A percentile compares a stretch with the other conserved stretches of the same genome.
phyloP scores from a whole-genome alignment of 305 asterid genomes.

The Fraxinus dipetala region DNA sequence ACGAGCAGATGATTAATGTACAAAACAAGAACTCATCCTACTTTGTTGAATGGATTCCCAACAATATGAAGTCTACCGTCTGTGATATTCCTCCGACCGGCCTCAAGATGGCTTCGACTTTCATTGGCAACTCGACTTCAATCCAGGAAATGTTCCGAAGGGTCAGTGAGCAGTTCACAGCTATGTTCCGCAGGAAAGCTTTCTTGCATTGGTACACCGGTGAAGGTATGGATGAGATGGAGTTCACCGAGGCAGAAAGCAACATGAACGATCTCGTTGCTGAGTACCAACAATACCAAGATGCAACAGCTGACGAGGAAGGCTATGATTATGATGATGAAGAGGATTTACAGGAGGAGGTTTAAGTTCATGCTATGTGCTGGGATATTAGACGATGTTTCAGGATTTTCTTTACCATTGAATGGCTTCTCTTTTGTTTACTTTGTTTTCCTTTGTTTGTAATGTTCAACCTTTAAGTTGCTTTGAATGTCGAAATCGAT shows the following conservation, averaged over 20 bases:
- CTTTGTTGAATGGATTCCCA: constrained; percentile 61
- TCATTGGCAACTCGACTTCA: constrained; percentile 58
- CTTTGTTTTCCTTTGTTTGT: not conserved
- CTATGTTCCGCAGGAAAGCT: constrained; percentile 65
- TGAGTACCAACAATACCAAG: constrained; percentile 61
- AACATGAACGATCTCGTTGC: constrained; percentile 66
- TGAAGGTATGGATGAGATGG: constrained; percentile 73
- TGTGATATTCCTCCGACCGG: constrained; percentile 66
- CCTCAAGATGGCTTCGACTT: constrained; percentile 62
- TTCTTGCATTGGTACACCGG: constrained; percentile 72
- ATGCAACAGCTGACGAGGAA: constrained; percentile 60
- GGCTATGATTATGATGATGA: constrained; percentile 43
- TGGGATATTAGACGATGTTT: not conserved
- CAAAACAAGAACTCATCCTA: constrained; percentile 54
- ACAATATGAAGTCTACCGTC: constrained; percentile 57
- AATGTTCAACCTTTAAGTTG: not conserved
- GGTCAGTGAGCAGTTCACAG: constrained; percentile 60
- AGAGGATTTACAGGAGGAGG: constrained; percentile 23
- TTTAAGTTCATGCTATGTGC: not conserved
- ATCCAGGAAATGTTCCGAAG: constrained; percentile 61
- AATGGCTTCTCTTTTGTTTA: not conserved
- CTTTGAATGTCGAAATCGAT: not conserved
- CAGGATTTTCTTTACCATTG: not conserved
- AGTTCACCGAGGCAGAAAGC: constrained; percentile 59
- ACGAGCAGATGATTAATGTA: constrained; percentile 51